Percentiles rank a stretch among this genome's conserved stretches.
phyloP scores from a whole-genome alignment of 306 rosid species.

The Bauhinia variegata region DNA sequence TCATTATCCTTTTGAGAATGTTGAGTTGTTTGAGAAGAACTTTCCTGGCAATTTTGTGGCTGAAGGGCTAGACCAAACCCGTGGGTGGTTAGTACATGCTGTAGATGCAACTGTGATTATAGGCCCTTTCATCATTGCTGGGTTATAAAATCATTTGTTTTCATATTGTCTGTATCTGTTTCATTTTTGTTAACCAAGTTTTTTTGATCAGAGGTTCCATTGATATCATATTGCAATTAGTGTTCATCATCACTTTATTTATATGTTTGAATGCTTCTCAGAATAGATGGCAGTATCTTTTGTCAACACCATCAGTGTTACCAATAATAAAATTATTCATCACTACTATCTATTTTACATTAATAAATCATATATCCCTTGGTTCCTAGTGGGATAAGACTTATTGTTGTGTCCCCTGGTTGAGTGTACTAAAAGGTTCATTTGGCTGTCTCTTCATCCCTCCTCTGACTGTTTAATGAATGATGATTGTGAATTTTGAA shows the following conservation, averaged over 20 bases:
- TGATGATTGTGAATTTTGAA: slow-evolving; percentile 7
- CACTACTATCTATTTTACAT: background rate
- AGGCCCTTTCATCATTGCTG: slow-evolving; percentile 13
- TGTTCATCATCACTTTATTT: background rate
- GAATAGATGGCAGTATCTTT: slow-evolving; percentile 16
- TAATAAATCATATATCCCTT: background rate
- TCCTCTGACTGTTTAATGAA: background rate
- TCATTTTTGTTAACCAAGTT: background rate
- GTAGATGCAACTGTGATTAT: slow-evolving; percentile 1
- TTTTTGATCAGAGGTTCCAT: background rate
- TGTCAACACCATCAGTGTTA: background rate
- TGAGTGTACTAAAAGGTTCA: background rate
- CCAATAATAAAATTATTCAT: background rate
- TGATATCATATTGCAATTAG: background rate
- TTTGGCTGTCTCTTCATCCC: background rate
- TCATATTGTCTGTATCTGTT: slow-evolving; percentile 12
- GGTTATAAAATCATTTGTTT: slow-evolving; percentile 18
- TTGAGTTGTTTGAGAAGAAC: slow-evolving; percentile 85
- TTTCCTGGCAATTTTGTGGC: slow-evolving; percentile 98
- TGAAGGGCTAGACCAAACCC: slow-evolving; percentile 96
- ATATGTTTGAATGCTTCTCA: slow-evolving; percentile 1
- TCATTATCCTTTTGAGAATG: slow-evolving; percentile 93
- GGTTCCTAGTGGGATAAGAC: no score
- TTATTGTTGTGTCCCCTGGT: no score
- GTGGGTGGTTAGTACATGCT: slow-evolving; percentile 80